These are phyloP conservation scores for Vaccinium macrocarpon DNA, from an alignment of 148 eudicot genomes.

Conservation along the genomic window DNA sequence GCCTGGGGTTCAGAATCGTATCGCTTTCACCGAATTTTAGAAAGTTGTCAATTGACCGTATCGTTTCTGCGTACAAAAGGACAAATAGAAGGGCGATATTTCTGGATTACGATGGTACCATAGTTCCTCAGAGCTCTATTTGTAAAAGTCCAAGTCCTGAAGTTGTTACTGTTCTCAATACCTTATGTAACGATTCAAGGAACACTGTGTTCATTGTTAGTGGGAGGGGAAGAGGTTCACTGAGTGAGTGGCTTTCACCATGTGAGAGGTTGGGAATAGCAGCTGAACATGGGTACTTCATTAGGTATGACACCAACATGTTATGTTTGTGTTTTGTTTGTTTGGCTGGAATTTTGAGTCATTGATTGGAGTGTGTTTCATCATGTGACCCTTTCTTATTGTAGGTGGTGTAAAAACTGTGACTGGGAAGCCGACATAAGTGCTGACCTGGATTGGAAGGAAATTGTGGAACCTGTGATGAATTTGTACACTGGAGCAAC, in stretches of 20 bases:
- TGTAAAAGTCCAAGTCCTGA: constrained; percentile 51
- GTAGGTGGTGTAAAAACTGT: constrained; percentile 54
- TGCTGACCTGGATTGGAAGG: constrained; percentile 68
- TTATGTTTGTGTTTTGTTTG: not conserved
- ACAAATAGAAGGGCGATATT: constrained; percentile 66
- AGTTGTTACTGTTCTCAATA: constrained; percentile 43
- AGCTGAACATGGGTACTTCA: constrained; percentile 77
- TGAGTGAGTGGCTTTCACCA: constrained; percentile 68
- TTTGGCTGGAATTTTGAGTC: constrained; percentile 1
- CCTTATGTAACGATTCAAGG: constrained; percentile 59
- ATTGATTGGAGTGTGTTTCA: not conserved
- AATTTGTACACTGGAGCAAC: constrained; percentile 67
- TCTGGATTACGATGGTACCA: constrained; percentile 77
- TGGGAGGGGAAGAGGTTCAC: constrained; percentile 56
- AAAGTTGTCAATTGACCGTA: constrained; percentile 63
- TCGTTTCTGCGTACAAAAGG: constrained; percentile 68
- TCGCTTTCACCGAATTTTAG: constrained; percentile 89
- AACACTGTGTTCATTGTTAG: constrained; percentile 71
- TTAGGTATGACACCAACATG: constrained; percentile 33
- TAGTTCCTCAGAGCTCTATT: constrained; percentile 55
- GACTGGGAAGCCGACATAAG: constrained; percentile 53
- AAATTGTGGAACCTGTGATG: constrained; percentile 79
- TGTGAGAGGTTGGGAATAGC: constrained; percentile 64
- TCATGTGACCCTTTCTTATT: constrained; percentile 11
- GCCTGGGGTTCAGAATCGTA: constrained; percentile 78